A percentile compares a stretch with the other conserved stretches of the same genome.
These are phyloP conservation scores for Corniculantispora saksenae DNA, from an alignment of 2,329 filamentous ascomycete genomes.

Conservation along the genomic window DNA sequence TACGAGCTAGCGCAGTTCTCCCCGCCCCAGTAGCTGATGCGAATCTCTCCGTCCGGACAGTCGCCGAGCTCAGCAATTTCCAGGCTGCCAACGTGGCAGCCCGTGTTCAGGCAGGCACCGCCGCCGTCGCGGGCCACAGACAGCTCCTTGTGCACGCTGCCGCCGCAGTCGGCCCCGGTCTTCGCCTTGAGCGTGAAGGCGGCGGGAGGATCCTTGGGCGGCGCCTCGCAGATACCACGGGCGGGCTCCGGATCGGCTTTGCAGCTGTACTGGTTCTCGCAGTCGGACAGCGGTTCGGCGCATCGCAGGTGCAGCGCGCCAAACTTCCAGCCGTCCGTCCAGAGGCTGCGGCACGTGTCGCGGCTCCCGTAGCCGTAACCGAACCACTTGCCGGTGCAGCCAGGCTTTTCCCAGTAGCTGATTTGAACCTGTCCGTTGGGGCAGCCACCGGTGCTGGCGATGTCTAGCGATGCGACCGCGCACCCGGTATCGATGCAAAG, in stretches of 20 bases:
- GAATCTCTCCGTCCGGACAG: constrained; percentile 1
- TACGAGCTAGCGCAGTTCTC: not conserved
- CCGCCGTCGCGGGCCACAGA: not conserved
- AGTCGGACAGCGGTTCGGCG: not conserved
- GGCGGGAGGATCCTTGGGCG: not conserved
- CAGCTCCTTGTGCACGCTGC: constrained; percentile 1
- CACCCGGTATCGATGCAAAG: not conserved
- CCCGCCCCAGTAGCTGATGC: not conserved
- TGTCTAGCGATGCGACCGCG: not conserved
- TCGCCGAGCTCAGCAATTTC: not conserved
- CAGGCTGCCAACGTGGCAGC: not conserved
- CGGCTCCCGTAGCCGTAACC: not conserved
- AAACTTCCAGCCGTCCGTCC: not conserved
- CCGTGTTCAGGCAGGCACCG: not conserved
- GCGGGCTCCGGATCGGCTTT: not conserved
- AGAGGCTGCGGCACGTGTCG: not conserved
- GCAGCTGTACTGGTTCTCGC: not conserved
- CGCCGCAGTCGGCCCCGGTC: not conserved
- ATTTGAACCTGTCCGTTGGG: not conserved
- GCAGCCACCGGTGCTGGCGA: not conserved
- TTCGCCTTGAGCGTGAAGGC: not conserved
- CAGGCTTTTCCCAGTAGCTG: not conserved
- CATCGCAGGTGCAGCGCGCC: not conserved
- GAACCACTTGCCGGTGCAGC: constrained; percentile 3
- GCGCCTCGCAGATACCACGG: not conserved